phyloP scores from a whole-genome alignment of 179 eudicot species.

The Beta macrorhiza region DNA sequence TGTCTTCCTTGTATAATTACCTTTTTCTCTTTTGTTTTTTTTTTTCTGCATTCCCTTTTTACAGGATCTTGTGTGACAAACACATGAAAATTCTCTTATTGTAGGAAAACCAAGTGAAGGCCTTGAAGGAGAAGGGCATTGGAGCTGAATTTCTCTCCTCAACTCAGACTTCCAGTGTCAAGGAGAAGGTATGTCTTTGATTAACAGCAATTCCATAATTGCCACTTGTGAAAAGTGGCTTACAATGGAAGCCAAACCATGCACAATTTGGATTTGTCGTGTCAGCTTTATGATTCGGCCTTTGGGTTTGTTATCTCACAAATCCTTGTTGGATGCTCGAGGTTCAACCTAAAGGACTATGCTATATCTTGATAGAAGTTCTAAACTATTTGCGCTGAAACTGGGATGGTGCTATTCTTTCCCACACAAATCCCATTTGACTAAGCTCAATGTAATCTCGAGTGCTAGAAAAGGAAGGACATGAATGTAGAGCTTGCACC shows the following conservation, averaged over 20 bases:
- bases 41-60: background rate
- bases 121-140: constrained; percentile 74
- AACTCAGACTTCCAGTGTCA: constrained; percentile 66
- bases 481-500: background rate
- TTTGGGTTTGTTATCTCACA: background rate
- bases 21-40: background rate
- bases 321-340: background rate
- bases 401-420: background rate
- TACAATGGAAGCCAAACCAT: background rate
- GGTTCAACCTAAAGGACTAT: background rate
- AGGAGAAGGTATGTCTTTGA: constrained; percentile 52
- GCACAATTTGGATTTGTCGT: background rate
- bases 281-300: background rate
- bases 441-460: background rate
- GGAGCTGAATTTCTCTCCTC: constrained; percentile 93
- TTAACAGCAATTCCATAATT: background rate
- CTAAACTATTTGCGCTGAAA: background rate
- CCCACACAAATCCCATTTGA: background rate
- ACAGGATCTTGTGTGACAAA: constrained; percentile 2
- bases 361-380: background rate
- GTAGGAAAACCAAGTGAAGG: constrained; percentile 92
- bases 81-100: constrained; percentile 1
- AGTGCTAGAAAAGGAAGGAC: background rate
- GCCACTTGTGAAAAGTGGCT: constrained; percentile 11
- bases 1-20: background rate